Conservation (phyloP, 768 basidiomycete genomes). For the Lactarius psammicola region DNA sequence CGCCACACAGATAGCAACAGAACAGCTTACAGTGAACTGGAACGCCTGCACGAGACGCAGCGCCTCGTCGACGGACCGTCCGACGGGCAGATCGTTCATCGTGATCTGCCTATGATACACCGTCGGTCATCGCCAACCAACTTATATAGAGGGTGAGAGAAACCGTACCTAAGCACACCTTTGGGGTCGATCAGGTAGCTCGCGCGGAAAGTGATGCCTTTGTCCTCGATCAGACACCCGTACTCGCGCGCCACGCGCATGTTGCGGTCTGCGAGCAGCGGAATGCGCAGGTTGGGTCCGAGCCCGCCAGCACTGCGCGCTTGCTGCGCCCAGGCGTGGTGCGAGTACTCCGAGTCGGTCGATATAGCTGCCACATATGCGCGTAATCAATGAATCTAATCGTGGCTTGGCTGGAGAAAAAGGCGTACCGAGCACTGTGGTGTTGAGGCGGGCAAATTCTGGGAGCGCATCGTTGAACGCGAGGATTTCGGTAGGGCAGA, state of each 20-base stretch:
- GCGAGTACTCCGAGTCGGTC: slow-evolving; percentile 86
- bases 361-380: slow-evolving; percentile 57
- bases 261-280: slow-evolving; percentile 75
- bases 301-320: slow-evolving; percentile 85
- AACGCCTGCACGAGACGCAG: slow-evolving; percentile 89
- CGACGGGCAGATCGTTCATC: slow-evolving; percentile 90
- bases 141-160: slow-evolving; percentile 16
- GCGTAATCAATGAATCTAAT: slow-evolving; percentile 9
- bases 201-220: slow-evolving; percentile 85
- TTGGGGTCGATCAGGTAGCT: slow-evolving; percentile 86
- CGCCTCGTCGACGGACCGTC: slow-evolving; percentile 94
- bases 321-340: slow-evolving; percentile 83
- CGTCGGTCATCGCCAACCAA: neutral
- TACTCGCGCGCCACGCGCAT: slow-evolving; percentile 83
- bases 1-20: too few relatives aligned
- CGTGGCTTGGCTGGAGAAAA: too few relatives aligned
- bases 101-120: slow-evolving; percentile 58
- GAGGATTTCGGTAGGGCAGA: slow-evolving; percentile 94
- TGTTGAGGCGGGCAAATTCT: slow-evolving; percentile 69
- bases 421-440: slow-evolving; percentile 70
- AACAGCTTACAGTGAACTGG: slow-evolving; percentile 83
- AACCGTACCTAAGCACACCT: slow-evolving; percentile 60
- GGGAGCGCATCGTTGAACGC: slow-evolving; percentile 89
- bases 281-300: slow-evolving; percentile 83
- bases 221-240: slow-evolving; percentile 84